Evolutionary conservation across 2,329 filamentous ascomycete genomes (phyloP).

Genomic region (Cladosporium sp.): DNA sequence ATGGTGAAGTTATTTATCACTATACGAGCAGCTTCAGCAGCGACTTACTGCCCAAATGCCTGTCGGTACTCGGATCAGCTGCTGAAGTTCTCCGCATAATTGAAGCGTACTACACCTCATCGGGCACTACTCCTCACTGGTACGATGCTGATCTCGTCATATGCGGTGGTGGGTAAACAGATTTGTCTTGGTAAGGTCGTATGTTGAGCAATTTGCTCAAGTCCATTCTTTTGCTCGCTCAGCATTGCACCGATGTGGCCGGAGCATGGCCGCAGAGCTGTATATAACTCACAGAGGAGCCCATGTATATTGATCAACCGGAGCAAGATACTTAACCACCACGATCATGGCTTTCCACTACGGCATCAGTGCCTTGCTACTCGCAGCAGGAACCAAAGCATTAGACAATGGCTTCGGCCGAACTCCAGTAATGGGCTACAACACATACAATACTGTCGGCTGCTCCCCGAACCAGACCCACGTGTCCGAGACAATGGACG

Average conservation of each 20-base stretch:
- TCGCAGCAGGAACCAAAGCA: background rate
- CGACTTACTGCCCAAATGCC: background rate
- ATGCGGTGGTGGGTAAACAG: background rate
- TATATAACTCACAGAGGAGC: background rate
- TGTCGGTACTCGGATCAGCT: background rate
- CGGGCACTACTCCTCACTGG: background rate
- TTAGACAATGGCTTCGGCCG: constrained; percentile 19
- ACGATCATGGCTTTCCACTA: background rate
- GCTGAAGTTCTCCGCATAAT: background rate
- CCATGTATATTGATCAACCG: background rate
- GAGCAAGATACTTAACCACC: background rate
- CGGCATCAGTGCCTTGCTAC: background rate
- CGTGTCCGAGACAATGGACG: constrained; percentile 53
- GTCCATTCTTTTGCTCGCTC: background rate
- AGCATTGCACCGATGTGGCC: background rate
- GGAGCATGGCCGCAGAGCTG: background rate
- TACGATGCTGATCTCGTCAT: background rate
- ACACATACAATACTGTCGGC: constrained; percentile 59
- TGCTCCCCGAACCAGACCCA: constrained; percentile 52
- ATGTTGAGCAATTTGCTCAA: background rate
- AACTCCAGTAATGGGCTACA: constrained; percentile 46
- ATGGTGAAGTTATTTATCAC: background rate
- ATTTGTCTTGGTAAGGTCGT: background rate
- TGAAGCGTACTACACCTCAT: background rate
- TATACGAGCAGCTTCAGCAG: background rate